phyloP scores from a whole-genome alignment of 768 basidiomycete species.

The Mycena alexandri region DNA sequence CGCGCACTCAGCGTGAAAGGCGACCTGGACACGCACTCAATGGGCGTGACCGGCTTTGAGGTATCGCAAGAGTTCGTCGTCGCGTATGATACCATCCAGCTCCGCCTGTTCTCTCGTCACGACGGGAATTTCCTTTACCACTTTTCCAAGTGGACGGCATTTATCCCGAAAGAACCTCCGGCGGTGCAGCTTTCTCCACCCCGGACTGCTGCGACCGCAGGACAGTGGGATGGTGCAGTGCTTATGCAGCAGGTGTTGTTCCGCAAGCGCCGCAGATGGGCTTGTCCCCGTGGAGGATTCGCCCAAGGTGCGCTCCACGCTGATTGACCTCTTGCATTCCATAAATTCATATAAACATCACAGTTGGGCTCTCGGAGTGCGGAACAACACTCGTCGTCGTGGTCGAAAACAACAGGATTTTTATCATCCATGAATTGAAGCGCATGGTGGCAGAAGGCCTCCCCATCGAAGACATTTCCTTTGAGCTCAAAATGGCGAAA shows the following conservation, averaged over 20 bases:
- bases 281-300: not conserved
- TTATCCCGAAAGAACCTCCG: not conserved
- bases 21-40: not conserved
- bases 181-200: slow-evolving; percentile 6
- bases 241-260: slow-evolving; percentile 1
- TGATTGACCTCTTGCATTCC: too few species aligned
- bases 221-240: not conserved
- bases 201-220: not conserved
- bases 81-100: not conserved
- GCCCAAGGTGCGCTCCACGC: not conserved
- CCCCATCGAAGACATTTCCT: not conserved
- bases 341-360: not conserved
- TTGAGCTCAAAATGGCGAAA: slow-evolving; percentile 8
- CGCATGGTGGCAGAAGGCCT: not conserved
- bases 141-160: not conserved
- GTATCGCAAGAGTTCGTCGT: slow-evolving; percentile 4
- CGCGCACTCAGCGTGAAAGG: not conserved
- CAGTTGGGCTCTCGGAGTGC: slow-evolving; percentile 16
- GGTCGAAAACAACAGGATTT: slow-evolving; percentile 1
- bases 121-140: slow-evolving; percentile 22
- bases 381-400: slow-evolving; percentile 10
- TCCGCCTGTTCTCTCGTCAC: slow-evolving; percentile 21
- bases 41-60: not conserved
- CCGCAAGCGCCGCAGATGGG: slow-evolving; percentile 9
- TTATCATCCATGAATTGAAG: slow-evolving; percentile 2